phyloP scores from a whole-genome alignment of 441 rosid species.

The Biscutella auriculata region DNA sequence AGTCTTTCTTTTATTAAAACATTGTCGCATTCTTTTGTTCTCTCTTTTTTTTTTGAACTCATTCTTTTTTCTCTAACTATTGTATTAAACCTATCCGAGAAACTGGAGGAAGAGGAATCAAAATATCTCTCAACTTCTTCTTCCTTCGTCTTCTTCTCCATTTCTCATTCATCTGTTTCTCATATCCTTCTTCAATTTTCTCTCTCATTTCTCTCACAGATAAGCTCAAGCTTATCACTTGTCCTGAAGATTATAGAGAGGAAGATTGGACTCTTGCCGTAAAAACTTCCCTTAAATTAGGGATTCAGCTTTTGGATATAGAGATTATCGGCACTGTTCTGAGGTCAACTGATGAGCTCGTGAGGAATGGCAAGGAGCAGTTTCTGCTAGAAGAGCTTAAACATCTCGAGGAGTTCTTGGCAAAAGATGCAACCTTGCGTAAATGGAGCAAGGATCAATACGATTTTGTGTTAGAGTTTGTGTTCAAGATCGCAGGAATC shows the following conservation, averaged over 20 bases:
- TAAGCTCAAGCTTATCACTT: too few relatives aligned
- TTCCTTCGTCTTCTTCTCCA: too few relatives aligned
- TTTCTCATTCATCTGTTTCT: too few relatives aligned
- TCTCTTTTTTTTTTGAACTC: too few relatives aligned
- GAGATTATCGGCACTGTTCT: not conserved
- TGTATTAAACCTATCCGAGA: too few relatives aligned
- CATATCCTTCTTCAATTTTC: too few relatives aligned
- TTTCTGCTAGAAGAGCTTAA: not conserved
- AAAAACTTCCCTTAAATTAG: conserved; percentile 1
- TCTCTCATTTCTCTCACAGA: too few relatives aligned
- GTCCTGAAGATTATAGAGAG: not conserved
- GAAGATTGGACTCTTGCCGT: conserved; percentile 2
- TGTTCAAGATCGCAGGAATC: not conserved
- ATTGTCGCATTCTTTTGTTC: too few relatives aligned
- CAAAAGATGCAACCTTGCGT: not conserved
- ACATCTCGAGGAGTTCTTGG: not conserved
- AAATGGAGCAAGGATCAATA: not conserved
- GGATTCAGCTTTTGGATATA: not conserved
- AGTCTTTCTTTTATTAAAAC: too few relatives aligned
- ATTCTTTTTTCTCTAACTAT: too few relatives aligned
- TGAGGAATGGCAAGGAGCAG: not conserved
- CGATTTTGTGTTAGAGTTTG: not conserved
- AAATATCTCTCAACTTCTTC: too few relatives aligned
- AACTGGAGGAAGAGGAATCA: too few relatives aligned
- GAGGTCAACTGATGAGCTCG: not conserved